These are phyloP conservation scores for Brasenia schreberi DNA, from an alignment of 164 flowering plant genomes.

Conservation along the genomic window DNA sequence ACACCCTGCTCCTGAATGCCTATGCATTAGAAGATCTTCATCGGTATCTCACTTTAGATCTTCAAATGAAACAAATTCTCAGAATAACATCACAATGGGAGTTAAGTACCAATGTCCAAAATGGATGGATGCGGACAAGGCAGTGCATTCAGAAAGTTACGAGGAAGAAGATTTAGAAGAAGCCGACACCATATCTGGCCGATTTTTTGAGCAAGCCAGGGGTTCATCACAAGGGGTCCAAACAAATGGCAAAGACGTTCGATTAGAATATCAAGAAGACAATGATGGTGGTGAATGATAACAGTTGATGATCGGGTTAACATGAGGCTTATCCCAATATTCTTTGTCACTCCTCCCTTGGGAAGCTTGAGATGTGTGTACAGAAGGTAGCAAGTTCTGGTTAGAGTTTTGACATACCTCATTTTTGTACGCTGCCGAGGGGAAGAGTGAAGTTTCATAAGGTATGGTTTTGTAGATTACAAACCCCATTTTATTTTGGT, in stretches of 20 bases:
- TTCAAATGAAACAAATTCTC: slow-evolving; percentile 17
- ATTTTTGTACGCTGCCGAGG: not conserved
- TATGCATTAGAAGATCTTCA: slow-evolving; percentile 31
- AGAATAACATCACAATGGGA: slow-evolving; percentile 25
- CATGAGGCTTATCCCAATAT: not conserved
- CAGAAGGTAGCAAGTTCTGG: not conserved
- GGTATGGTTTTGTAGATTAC: not conserved
- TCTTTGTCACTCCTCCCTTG: not conserved
- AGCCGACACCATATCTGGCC: slow-evolving; percentile 34
- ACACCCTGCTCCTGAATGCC: slow-evolving; percentile 86
- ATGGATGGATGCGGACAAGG: slow-evolving; percentile 41
- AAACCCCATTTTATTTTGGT: not conserved
- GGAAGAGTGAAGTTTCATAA: not conserved
- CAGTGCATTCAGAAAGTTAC: slow-evolving; percentile 15
- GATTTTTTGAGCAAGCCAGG: slow-evolving; percentile 30
- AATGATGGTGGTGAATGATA: slow-evolving; percentile 71
- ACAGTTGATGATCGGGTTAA: slow-evolving; percentile 1
- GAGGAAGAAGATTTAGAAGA: slow-evolving; percentile 74
- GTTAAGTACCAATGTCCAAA: slow-evolving; percentile 45
- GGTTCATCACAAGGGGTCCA: slow-evolving; percentile 30
- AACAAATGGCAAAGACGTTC: slow-evolving; percentile 43
- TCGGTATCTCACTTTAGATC: slow-evolving; percentile 16
- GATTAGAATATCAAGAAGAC: slow-evolving; percentile 78
- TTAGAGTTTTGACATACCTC: not conserved
- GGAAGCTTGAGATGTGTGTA: not conserved